Evolutionary conservation across 2,329 filamentous ascomycete species (phyloP).

Genomic region (Ceratocystis huliohia): DNA sequence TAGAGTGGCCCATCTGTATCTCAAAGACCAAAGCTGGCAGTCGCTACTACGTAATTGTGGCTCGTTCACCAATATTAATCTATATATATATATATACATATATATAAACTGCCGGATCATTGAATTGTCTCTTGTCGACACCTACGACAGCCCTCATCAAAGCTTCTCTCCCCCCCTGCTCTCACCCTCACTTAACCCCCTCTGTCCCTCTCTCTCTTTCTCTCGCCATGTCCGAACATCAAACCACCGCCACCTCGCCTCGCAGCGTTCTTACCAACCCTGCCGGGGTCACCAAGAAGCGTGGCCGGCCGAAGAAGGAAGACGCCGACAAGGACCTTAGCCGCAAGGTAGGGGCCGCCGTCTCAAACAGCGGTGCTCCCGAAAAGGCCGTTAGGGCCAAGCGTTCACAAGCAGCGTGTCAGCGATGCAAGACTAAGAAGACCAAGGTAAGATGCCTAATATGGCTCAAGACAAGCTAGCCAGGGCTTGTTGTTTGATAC

Average conservation of each 20-base stretch:
- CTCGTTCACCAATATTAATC: neutral
- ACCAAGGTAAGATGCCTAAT: slow-evolving; percentile 40
- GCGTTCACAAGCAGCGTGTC: slow-evolving; percentile 54
- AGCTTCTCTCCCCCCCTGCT: neutral
- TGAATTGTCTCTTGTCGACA: too few relatives aligned
- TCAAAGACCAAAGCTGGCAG: neutral
- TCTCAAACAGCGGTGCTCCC: neutral
- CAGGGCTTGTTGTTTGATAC: neutral
- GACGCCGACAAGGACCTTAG: slow-evolving; percentile 10
- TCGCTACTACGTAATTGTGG: neutral
- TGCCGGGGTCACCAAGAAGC: slow-evolving; percentile 15
- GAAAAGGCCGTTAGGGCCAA: slow-evolving; percentile 39
- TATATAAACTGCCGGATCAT: neutral
- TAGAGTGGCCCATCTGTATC: neutral
- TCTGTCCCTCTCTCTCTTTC: neutral
- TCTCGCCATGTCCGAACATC: slow-evolving; percentile 6
- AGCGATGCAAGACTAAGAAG: slow-evolving; percentile 57
- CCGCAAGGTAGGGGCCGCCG: slow-evolving; percentile 10
- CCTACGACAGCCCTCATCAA: too few relatives aligned
- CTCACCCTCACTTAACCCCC: neutral
- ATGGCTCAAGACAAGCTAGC: neutral
- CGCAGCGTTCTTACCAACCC: neutral
- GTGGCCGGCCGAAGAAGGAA: slow-evolving; percentile 20
- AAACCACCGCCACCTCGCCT: neutral
- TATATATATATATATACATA: neutral